Evolutionary conservation across 2,329 filamentous ascomycete species (phyloP).

Genomic region (Fulvia fulva): DNA sequence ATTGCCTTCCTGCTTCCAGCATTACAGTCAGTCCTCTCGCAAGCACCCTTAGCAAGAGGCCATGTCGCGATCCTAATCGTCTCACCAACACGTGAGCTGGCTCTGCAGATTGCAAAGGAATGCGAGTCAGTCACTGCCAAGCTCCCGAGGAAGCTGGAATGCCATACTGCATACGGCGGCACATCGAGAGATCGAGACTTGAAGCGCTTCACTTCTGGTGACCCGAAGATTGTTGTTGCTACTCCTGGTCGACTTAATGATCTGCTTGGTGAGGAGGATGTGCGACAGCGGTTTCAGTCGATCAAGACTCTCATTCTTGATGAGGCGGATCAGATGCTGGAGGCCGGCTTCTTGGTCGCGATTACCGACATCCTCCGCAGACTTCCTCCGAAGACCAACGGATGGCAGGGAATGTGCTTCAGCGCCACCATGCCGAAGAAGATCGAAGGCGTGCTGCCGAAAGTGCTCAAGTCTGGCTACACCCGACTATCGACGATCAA

Average conservation of each 20-base stretch:
- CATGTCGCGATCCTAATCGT: slow-evolving; percentile 85
- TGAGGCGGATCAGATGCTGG: slow-evolving; percentile 84
- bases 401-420: slow-evolving; percentile 51
- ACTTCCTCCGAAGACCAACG: slow-evolving; percentile 48
- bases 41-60: slow-evolving; percentile 66
- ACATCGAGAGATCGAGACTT: slow-evolving; percentile 80
- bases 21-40: slow-evolving; percentile 74
- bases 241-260: slow-evolving; percentile 84
- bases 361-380: slow-evolving; percentile 50
- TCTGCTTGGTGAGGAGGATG: slow-evolving; percentile 66
- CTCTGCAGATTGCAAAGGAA: slow-evolving; percentile 64
- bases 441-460: slow-evolving; percentile 43
- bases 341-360: slow-evolving; percentile 51
- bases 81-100: slow-evolving; percentile 68
- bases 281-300: slow-evolving; percentile 44
- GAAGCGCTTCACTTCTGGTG: slow-evolving; percentile 60
- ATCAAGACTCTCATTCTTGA: slow-evolving; percentile 45
- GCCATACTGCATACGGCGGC: slow-evolving; percentile 62
- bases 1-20: slow-evolving; percentile 87
- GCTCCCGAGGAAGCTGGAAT: slow-evolving; percentile 75
- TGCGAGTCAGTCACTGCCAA: slow-evolving; percentile 81
- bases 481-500: slow-evolving; percentile 44
- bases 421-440: slow-evolving; percentile 44
- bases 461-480: slow-evolving; percentile 42
- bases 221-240: slow-evolving; percentile 82